Conservation (phyloP, 2,329 filamentous ascomycete genomes). For the Alternaria sp. region DNA sequence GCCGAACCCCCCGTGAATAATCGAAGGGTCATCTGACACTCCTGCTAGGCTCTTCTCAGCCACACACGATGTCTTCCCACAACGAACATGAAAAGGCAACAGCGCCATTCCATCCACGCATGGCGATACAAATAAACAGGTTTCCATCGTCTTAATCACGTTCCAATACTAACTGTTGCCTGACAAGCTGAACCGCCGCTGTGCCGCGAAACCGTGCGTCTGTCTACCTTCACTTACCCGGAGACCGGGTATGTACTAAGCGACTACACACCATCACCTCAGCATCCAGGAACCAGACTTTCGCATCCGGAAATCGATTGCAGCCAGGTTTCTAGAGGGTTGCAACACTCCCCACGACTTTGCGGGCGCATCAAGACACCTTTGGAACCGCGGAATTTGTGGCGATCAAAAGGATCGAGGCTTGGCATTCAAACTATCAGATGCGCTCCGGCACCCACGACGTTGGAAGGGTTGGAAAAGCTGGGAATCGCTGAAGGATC, state of each 20-base stretch:
- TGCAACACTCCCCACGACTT: background rate
- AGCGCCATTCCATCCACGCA: slow-evolving; percentile 20
- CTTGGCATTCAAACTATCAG: slow-evolving; percentile 26
- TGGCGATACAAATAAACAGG: slow-evolving; percentile 10
- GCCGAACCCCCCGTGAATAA: slow-evolving; percentile 14
- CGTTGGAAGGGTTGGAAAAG: slow-evolving; percentile 8
- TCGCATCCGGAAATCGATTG: slow-evolving; percentile 5
- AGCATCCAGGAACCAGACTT: slow-evolving; percentile 5
- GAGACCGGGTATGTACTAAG: slow-evolving; percentile 33
- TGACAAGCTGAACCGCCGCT: slow-evolving; percentile 17
- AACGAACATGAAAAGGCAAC: slow-evolving; percentile 32
- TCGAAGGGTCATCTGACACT: slow-evolving; percentile 37
- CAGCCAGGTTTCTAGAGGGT: background rate
- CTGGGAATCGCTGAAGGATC: slow-evolving; percentile 2
- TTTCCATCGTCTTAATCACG: background rate
- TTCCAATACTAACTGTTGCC: slow-evolving; percentile 23
- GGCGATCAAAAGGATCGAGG: slow-evolving; percentile 17
- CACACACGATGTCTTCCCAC: slow-evolving; percentile 32
- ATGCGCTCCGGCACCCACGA: slow-evolving; percentile 24
- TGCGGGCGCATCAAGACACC: background rate
- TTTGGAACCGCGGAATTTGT: slow-evolving; percentile 9
- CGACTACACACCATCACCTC: slow-evolving; percentile 20
- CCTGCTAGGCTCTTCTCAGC: slow-evolving; percentile 29
- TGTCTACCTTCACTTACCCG: slow-evolving; percentile 35
- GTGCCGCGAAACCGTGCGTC: slow-evolving; percentile 29